phyloP scores from a whole-genome alignment of 2,329 filamentous ascomycete species.

The Polytolypa hystricis region DNA sequence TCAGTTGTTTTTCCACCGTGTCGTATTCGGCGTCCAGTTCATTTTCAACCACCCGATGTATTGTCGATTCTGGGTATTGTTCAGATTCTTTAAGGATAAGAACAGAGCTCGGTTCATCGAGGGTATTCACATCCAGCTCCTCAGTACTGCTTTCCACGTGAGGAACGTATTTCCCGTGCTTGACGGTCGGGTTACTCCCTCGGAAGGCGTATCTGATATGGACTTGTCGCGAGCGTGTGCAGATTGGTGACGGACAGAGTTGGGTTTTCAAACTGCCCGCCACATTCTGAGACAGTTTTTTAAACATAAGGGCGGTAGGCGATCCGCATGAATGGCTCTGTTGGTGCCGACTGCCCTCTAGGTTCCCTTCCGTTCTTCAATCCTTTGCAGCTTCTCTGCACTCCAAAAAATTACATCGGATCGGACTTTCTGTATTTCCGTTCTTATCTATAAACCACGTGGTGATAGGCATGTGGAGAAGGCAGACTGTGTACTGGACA shows the following conservation, averaged over 20 bases:
- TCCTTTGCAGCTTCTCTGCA: too few relatives aligned
- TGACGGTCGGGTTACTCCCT: not conserved
- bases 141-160: not conserved
- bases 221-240: too few relatives aligned
- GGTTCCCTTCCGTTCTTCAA: too few relatives aligned
- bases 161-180: slow-evolving; percentile 4
- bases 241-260: slow-evolving; percentile 6
- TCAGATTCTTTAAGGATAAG: slow-evolving; percentile 4
- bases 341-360: too few relatives aligned
- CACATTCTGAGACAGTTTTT: slow-evolving; percentile 14
- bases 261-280: slow-evolving; percentile 16
- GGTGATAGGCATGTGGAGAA: too few relatives aligned
- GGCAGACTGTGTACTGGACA: too few relatives aligned
- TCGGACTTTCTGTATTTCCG: too few relatives aligned
- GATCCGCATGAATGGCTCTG: slow-evolving; percentile 1
- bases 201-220: not conserved
- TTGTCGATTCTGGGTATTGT: too few relatives aligned
- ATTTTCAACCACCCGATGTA: too few relatives aligned
- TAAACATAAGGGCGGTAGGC: slow-evolving; percentile 17
- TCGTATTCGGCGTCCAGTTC: too few relatives aligned
- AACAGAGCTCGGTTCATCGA: slow-evolving; percentile 3
- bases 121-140: not conserved
- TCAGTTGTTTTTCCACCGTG: slow-evolving; percentile 8
- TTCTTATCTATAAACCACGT: too few relatives aligned
- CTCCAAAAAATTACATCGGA: too few relatives aligned